phyloP scores from a whole-genome alignment of 2,329 filamentous ascomycete species.

The Colletotrichum eremochloae region DNA sequence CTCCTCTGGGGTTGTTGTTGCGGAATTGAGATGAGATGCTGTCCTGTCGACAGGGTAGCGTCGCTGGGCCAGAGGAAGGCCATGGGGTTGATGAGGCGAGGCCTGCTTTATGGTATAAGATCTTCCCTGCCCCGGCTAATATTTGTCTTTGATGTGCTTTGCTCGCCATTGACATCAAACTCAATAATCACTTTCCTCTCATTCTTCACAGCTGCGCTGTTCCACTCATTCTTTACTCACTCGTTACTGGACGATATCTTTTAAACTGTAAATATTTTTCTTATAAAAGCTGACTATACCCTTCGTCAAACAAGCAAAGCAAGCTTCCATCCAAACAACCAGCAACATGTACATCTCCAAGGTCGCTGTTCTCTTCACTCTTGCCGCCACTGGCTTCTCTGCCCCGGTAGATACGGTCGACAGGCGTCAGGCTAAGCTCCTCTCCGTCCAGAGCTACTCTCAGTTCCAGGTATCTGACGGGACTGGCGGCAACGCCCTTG shows the following conservation, averaged over 20 bases:
- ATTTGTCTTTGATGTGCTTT: background rate
- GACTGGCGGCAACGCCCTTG: slow-evolving; percentile 64
- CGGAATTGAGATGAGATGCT: slow-evolving; percentile 24
- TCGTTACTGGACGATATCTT: slow-evolving; percentile 6
- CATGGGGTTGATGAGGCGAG: slow-evolving; percentile 1
- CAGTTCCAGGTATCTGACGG: slow-evolving; percentile 63
- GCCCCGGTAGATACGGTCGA: slow-evolving; percentile 42
- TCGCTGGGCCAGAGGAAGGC: slow-evolving; percentile 14
- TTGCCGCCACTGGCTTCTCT: slow-evolving; percentile 53
- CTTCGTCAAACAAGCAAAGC: slow-evolving; percentile 16
- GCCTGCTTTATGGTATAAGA: slow-evolving; percentile 32
- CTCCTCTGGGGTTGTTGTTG: slow-evolving; percentile 16
- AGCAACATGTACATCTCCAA: slow-evolving; percentile 56
- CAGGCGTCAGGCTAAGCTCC: slow-evolving; percentile 44
- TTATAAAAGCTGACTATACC: slow-evolving; percentile 8
- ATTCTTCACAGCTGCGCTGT: slow-evolving; percentile 38
- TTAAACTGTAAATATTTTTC: slow-evolving; percentile 31
- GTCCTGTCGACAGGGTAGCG: slow-evolving; percentile 18
- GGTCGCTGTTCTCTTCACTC: slow-evolving; percentile 52
- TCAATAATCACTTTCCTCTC: slow-evolving; percentile 21
- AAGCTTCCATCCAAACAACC: slow-evolving; percentile 16
- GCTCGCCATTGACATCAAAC: slow-evolving; percentile 23
- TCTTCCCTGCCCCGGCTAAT: slow-evolving; percentile 30
- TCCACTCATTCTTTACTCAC: slow-evolving; percentile 26
- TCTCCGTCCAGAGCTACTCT: slow-evolving; percentile 38